Base-by-base conservation (phyloP, 352 stramenopile genomes). In the Globisporangium middletonii region DNA sequence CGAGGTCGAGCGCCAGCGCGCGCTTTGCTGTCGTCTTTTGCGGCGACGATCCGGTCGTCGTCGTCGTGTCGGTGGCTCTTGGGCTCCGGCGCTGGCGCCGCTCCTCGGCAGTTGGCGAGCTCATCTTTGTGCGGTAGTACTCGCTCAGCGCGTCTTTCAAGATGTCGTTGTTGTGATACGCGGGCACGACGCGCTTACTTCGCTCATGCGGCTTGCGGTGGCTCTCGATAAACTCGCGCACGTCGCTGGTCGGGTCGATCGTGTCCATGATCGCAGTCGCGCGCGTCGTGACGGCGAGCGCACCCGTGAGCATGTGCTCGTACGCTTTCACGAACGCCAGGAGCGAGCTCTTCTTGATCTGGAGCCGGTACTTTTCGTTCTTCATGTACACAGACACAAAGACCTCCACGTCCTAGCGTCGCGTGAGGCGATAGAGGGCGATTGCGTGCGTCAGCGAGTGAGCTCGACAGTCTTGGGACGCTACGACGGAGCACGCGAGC, bases 311-410 rank as follows among this genome's bases (percentile, higher is more conserved):
- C 62, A 80, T 77, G 46, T 91, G 79, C 30, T 88, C 76, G 44
- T 89, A 60, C 12, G 83, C 83, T 68, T 88, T 88, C 0, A 71
- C 69, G 5, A 94, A 64, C 4, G 77, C 87, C 50, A 86, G 61
- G 18, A 94, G 60, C 0, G 79, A 89, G 53, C 84, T 89, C 46
- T 94, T 94, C 41, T 80, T 67, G 53, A 92, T 83, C 63, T 94
- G 81, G 11, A 94, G 68, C 2, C 81, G 78, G 47, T 89, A 90
- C 53, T 91, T 92, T 54, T 94, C 83, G 56, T 94, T 94, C 64
- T 92, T 92, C 79, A 90, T 90, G 53, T 77, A 89, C 5, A 72
- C 71, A 3, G 81, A 92, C 27, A 92, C 77, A 53, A 86, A 77
- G 7, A 86, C 67, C 35, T 89, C 77, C 42, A 92, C 73, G 54